Conservation (phyloP, 345 rosid genomes). For the Acer campestre region DNA sequence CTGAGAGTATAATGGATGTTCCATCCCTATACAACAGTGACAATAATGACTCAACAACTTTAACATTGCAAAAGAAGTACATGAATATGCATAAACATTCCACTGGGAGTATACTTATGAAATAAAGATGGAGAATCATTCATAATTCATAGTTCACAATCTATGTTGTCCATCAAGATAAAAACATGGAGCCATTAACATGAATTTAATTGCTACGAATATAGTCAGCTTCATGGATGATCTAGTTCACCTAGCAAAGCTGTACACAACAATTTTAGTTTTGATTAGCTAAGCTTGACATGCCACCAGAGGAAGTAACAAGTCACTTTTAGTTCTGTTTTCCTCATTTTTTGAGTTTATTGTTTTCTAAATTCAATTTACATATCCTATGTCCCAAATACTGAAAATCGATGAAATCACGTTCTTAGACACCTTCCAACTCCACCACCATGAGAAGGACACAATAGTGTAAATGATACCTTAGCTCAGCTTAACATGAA, state of each 20-base stretch:
- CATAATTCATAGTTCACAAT: not conserved
- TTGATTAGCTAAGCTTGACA: not conserved
- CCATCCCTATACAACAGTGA: constrained; percentile 72
- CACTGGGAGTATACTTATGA: not conserved
- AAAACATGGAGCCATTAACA: not conserved
- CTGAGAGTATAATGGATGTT: constrained; percentile 93
- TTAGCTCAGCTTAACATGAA: not conserved
- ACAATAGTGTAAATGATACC: not conserved
- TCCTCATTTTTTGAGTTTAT: not conserved
- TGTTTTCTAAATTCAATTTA: not conserved
- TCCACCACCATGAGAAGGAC: not conserved
- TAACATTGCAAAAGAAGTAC: constrained; percentile 4
- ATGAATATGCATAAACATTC: not conserved
- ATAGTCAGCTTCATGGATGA: not conserved
- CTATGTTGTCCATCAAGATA: not conserved
- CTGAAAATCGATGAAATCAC: not conserved
- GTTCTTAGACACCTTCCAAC: not conserved
- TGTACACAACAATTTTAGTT: not conserved
- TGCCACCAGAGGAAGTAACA: not conserved
- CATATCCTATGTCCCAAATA: not conserved
- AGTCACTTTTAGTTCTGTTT: not conserved
- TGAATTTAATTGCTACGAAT: not conserved
- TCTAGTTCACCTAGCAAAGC: not conserved
- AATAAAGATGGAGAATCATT: not conserved
- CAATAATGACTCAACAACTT: constrained; percentile 12